Base-by-base conservation (phyloP, 2,329 filamentous ascomycete genomes). In the Calonectria naviculata region DNA sequence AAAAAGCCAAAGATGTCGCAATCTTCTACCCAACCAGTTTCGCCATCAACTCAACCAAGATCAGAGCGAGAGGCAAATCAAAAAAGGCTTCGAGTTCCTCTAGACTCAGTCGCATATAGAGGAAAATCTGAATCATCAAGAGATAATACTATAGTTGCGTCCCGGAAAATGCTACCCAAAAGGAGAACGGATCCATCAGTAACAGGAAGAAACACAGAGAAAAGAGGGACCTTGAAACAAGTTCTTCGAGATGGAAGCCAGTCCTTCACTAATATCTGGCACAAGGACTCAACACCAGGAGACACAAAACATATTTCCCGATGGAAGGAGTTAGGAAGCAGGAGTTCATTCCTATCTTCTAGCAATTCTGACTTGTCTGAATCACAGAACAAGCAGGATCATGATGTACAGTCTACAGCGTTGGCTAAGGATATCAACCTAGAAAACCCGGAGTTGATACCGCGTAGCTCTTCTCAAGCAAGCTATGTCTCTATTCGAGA, bases 401-500 rank as follows among this genome's bases (percentile, higher is more conserved):
- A 34, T 3, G 61, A 60, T 26, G 62, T 56, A 26, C 68, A 58
- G 3, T 52, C 68, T 19, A 61, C 70, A 6, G 61, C 74, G 13
- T 36, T 64, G 1, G 63, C 69, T 17, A 72, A 72, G 7, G 56
- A 64, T 15, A n/a, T n/a, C n/a, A 38, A 71, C 5, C 60, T 72
- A 24, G 70, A 78, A 29, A 78, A 76, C 8, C 76, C 80, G 9
- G 81, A 81, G 4, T 79, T 75, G 1, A 75, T 81, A 3, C 78
- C 81, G 15, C 81, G 84, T 31, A 85, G 81, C 56, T 83, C 85
- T 6, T 89, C 88, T 0, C 81, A 85, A 31, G 71, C 87, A 41
- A 87, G 87, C 54, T 87, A 86, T 72, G 83, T 89, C 15, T 87
- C 89, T 0, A 80, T 89, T 4, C 86, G 87, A 42, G 87, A 90